Base-by-base conservation (phyloP, 2,329 filamentous ascomycete genomes). In the Fusarium dimerum region DNA sequence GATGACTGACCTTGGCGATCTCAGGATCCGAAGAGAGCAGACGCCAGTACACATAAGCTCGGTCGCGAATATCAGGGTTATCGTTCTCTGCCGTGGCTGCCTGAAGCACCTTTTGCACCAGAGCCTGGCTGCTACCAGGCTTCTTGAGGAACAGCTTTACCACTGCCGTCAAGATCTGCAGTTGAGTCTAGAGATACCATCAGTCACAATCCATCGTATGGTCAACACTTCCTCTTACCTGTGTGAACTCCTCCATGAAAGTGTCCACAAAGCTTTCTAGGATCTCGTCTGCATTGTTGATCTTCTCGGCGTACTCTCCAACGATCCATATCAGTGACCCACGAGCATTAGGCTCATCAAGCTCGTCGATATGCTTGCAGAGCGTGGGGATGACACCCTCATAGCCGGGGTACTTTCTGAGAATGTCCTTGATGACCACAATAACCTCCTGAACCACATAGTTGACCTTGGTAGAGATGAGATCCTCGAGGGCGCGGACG, bases 371-470 rank as follows among this genome's bases (percentile, higher is more conserved):
- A 68, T 96, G 91, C 71, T 97, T 85, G 77, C 95, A 99, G 13
- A 99, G 81, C 1, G 92, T 96, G 3, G 93, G 93, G 64, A 99
- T 99, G 62, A 99, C 96, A 29, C 92, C 94, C 74, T 99, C 94
- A 66, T 97, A 99, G 17, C 94, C 94, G 9, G 93, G 92, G 65
- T 99, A 99, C 73, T 96, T 96, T 61, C 94, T 84, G 76, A 99
- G 88, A 56, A 99, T 97, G 62, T 99, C 94, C 76, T 96, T 97
- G 78, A 97, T 96, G 44, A 99, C 94, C n/a, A 99, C 91, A 56
- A 97, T 87, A 0, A 94, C 93, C 74, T 99, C 94, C 73, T 99
- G 94, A 11, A 99, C 94, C 45, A 99, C 94, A 68, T 99, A 99
- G 77, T 97, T 97, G 73, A 97, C 93, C 76, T 97, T 97, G 54